Conservation (phyloP, 805 yeast genomes). For the Komagataella mondaviorum region DNA sequence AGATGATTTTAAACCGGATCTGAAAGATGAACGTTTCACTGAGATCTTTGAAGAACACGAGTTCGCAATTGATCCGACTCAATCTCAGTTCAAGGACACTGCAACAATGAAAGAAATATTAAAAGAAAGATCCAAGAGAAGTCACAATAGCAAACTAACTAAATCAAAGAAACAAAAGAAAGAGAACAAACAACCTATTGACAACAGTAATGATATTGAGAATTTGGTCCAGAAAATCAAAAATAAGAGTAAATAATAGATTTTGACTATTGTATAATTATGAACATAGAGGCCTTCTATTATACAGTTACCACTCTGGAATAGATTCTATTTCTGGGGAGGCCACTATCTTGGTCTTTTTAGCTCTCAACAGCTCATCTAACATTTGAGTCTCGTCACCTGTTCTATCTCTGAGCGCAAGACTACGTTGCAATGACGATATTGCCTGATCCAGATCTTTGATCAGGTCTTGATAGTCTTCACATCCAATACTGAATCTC, state of each 20-base stretch:
- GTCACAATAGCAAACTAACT: conserved; percentile 9
- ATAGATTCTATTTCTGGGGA: background rate
- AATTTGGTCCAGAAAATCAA: conserved; percentile 38
- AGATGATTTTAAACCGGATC: conserved; percentile 44
- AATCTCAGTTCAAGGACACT: conserved; percentile 82
- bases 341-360: background rate
- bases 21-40: conserved; percentile 74
- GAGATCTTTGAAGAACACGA: conserved; percentile 78
- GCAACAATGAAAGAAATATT: conserved; percentile 74
- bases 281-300: background rate
- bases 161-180: conserved; percentile 4
- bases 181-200: conserved; percentile 2
- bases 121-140: conserved; percentile 56
- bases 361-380: background rate
- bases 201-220: conserved; percentile 7
- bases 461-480: conserved; percentile 35
- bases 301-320: background rate
- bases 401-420: background rate
- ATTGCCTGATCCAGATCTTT: conserved; percentile 29
- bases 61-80: conserved; percentile 89
- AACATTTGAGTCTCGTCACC: background rate
- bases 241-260: conserved; percentile 18
- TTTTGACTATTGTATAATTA: conserved; percentile 4
- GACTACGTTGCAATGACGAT: background rate
- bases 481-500: conserved; percentile 40